A percentile compares a stretch with the other conserved stretches of the same genome.
Evolutionary conservation across 768 basidiomycete species (phyloP).

Genomic region (Gymnopilus dilepis): DNA sequence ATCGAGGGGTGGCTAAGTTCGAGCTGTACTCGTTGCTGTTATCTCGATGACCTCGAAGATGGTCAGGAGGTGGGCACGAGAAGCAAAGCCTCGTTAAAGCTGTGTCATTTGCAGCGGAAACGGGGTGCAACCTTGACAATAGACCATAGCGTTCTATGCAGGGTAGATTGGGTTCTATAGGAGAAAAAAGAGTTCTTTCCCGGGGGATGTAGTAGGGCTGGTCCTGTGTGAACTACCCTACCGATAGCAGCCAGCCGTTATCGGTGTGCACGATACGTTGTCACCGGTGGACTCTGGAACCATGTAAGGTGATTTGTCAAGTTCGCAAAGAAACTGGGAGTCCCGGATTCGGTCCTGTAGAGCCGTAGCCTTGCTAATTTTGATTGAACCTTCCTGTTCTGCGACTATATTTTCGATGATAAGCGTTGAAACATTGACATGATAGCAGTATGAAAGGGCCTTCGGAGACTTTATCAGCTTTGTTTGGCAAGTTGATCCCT

Average conservation of each 20-base stretch:
- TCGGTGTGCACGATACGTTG: too few relatives aligned
- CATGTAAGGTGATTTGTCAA: too few relatives aligned
- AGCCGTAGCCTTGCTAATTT: too few relatives aligned
- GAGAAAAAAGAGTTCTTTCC: background rate
- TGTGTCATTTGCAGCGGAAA: constrained; percentile 10
- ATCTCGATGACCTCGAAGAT: constrained; percentile 11
- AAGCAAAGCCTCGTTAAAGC: constrained; percentile 8
- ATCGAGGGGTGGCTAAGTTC: constrained; percentile 10
- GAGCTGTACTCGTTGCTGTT: constrained; percentile 4
- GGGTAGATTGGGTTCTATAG: background rate
- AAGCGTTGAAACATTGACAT: constrained; percentile 3
- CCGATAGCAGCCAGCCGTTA: too few relatives aligned
- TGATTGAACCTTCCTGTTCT: constrained; percentile 8
- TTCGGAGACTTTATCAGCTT: constrained; percentile 8
- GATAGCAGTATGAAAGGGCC: constrained; percentile 11
- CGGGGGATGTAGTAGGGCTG: background rate
- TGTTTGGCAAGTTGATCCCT: constrained; percentile 12
- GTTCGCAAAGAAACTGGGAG: background rate
- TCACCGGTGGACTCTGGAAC: too few relatives aligned
- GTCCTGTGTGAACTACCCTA: too few relatives aligned
- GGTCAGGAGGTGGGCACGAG: constrained; percentile 7
- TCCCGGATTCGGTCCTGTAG: background rate
- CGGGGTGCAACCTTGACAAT: constrained; percentile 12
- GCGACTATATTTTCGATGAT: background rate
- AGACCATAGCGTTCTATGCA: background rate